These are phyloP conservation scores for Candida boleticola DNA, from an alignment of 805 yeast species.

Conservation along the genomic window DNA sequence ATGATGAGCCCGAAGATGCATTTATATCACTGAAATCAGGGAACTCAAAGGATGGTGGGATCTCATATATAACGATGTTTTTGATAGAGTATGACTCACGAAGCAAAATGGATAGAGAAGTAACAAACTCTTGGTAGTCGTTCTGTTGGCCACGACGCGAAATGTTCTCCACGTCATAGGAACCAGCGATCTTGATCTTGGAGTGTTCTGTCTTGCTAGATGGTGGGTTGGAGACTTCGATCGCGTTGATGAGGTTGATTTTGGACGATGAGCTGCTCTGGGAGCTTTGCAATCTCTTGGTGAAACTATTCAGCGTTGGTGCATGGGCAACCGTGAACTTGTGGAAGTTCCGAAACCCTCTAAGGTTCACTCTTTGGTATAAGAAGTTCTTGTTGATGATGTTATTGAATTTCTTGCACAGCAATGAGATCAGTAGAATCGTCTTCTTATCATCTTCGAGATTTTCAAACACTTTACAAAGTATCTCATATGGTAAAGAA, in stretches of 20 bases:
- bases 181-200: slow-evolving; percentile 34
- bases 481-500: slow-evolving; percentile 44
- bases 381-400: slow-evolving; percentile 36
- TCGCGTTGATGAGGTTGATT: slow-evolving; percentile 27
- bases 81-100: slow-evolving; percentile 47
- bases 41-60: slow-evolving; percentile 51
- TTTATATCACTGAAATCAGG: slow-evolving; percentile 18
- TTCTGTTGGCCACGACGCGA: slow-evolving; percentile 11
- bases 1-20: slow-evolving; percentile 16
- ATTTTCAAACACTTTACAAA: slow-evolving; percentile 30
- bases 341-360: slow-evolving; percentile 24
- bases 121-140: slow-evolving; percentile 24
- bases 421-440: slow-evolving; percentile 25
- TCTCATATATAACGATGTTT: slow-evolving; percentile 39
- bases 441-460: slow-evolving; percentile 19
- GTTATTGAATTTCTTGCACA: slow-evolving; percentile 35
- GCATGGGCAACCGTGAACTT: slow-evolving; percentile 35
- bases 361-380: slow-evolving; percentile 32
- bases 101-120: slow-evolving; percentile 29
- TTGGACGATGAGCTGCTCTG: slow-evolving; percentile 25
- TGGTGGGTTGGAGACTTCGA: slow-evolving; percentile 36
- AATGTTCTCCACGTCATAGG: slow-evolving; percentile 28
- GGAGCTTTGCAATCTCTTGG: slow-evolving; percentile 17
- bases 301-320: slow-evolving; percentile 16
- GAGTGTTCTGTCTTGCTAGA: slow-evolving; percentile 17